phyloP scores from a whole-genome alignment of 2,329 filamentous ascomycete species.

The Pseudogymnoascus sp. region DNA sequence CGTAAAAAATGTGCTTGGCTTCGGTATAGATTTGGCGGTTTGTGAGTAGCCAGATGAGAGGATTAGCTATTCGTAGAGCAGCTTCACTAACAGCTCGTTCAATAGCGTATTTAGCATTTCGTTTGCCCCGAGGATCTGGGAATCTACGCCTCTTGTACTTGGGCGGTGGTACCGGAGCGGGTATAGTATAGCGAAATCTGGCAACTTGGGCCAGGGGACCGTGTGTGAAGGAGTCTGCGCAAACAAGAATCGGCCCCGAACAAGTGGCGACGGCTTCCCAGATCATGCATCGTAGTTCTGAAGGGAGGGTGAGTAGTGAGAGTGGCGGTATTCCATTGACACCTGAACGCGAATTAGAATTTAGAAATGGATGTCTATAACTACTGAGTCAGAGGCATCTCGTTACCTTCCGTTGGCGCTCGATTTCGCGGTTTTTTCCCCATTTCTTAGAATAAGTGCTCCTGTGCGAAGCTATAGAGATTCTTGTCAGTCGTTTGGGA shows the following conservation, averaged over 20 bases:
- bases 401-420: background rate
- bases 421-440: background rate
- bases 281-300: background rate
- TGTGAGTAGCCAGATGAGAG: background rate
- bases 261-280: background rate
- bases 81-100: too few species aligned
- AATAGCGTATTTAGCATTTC: too few species aligned
- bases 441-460: background rate
- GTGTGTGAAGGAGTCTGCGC: background rate
- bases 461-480: background rate
- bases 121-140: too few species aligned
- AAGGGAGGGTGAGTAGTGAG: background rate
- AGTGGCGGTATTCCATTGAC: background rate
- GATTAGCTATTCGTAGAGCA: background rate
- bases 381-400: background rate
- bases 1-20: background rate
- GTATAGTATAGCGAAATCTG: background rate
- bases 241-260: background rate
- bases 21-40: background rate
- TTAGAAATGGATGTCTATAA: background rate
- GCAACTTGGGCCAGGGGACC: background rate
- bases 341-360: background rate
- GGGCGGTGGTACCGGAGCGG: background rate
- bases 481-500: background rate
- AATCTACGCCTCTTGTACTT: background rate